Conservation (phyloP, 495 filamentous ascomycete genomes). For the Aspergillus carlsbadensis region DNA sequence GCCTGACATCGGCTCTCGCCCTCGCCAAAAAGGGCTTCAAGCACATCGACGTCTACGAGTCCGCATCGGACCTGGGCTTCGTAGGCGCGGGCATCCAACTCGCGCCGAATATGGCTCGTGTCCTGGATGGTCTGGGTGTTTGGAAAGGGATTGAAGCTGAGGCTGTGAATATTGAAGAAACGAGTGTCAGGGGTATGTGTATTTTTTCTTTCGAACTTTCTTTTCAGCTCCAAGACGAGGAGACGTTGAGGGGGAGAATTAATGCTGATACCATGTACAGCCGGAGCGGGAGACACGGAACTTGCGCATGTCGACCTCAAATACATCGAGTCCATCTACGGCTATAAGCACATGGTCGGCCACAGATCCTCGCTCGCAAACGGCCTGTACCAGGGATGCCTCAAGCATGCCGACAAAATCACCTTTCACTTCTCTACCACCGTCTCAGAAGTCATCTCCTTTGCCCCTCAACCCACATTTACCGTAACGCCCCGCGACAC, state of each 20-base stretch:
- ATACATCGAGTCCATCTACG: constrained; percentile 66
- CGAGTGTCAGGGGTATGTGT: constrained; percentile 52
- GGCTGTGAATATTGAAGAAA: constrained; percentile 53
- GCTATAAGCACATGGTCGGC: constrained; percentile 76
- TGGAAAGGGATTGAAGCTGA: constrained; percentile 68
- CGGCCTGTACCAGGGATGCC: constrained; percentile 64
- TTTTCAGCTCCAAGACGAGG: neutral
- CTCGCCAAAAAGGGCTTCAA: constrained; percentile 73
- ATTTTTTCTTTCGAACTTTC: neutral
- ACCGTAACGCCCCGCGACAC: constrained; percentile 56
- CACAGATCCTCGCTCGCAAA: constrained; percentile 72
- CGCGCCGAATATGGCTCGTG: constrained; percentile 75
- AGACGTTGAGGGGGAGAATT: neutral
- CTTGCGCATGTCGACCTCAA: constrained; percentile 67
- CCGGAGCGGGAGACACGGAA: constrained; percentile 65
- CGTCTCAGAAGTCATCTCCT: constrained; percentile 53
- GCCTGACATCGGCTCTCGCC: constrained; percentile 67
- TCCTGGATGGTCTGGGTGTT: constrained; percentile 66
- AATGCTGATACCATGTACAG: constrained; percentile 30
- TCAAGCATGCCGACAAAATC: constrained; percentile 56
- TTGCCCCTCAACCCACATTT: constrained; percentile 54
- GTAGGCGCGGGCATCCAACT: constrained; percentile 83
- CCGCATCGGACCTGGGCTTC: constrained; percentile 71
- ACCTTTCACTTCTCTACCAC: constrained; percentile 66
- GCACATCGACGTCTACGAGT: constrained; percentile 71